Evolutionary conservation across 306 rosid species (phyloP).

Genomic region (Cicer pinnatifidum): DNA sequence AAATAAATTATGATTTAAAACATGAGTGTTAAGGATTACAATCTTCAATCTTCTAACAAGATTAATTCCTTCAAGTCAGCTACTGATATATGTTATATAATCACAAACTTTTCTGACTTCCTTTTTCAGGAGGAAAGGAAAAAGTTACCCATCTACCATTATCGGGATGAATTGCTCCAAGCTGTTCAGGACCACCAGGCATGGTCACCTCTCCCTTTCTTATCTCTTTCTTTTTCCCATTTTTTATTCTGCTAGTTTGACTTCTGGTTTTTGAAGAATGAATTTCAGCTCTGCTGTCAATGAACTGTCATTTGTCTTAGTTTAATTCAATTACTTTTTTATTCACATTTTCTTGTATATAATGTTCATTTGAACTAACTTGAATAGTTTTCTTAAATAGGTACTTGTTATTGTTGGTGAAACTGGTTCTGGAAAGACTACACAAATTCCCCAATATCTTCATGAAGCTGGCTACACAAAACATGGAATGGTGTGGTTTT

Average conservation of each 20-base stretch:
- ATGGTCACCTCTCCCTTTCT: constrained; percentile 10
- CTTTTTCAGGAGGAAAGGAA: constrained; percentile 74
- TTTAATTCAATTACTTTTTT: constrained; percentile 18
- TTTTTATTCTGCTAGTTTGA: constrained; percentile 17
- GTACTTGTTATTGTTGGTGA: constrained; percentile 96
- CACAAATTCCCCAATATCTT: constrained; percentile 97
- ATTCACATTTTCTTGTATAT: neutral
- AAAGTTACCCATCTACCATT: constrained; percentile 73
- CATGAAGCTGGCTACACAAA: constrained; percentile 97
- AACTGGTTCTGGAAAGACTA: constrained; percentile 98
- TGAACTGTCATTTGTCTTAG: constrained; percentile 8
- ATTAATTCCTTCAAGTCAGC: constrained; percentile 24
- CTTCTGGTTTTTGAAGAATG: constrained; percentile 9
- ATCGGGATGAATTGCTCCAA: constrained; percentile 79
- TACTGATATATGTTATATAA: neutral
- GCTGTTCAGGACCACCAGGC: constrained; percentile 88
- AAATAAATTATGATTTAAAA: constrained; percentile 30
- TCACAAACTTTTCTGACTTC: constrained; percentile 38
- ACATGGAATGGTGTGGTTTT: constrained; percentile 72
- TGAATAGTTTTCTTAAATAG: constrained; percentile 49
- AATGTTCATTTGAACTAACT: constrained; percentile 40
- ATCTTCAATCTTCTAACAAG: constrained; percentile 28
- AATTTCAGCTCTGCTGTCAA: constrained; percentile 24
- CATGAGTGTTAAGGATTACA: neutral
- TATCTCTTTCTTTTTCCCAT: constrained; percentile 13